Evolutionary conservation across 306 rosid genomes (phyloP), one percentile per base, ranked within the genome.

Genomic region (Prosopis cineraria): DNA sequence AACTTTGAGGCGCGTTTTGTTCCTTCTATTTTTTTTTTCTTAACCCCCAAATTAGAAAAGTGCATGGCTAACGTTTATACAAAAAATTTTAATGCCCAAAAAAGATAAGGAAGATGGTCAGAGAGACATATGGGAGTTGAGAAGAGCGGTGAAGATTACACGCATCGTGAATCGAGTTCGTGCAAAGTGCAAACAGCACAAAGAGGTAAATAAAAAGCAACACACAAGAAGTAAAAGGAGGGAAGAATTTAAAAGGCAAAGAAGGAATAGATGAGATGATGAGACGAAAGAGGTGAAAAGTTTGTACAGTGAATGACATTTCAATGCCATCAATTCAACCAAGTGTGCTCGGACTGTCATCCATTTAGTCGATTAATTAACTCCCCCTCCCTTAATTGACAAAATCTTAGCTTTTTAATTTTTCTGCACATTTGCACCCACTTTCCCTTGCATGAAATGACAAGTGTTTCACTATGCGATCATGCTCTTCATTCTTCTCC

Each of bases 401-500:
- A 56, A 81, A 88, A 70, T 41, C 59, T 77, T 52, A n/a, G 8
- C 27, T 22, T 79, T 85, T 91, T 86, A 8, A 75, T 84, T 89
- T 80, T 74, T 64, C 81, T 79, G 74, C 55, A 24, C 80, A 62
- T 80, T 72, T 86, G 93, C 85, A 79, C 81, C 93, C 88, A 87
- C 96, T 89, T 89, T 87, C 75, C 87, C 85, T 80, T 87, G 83
- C 96, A 87, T 77, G 89, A 89, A 87, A 72, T 82, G 90, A 90
- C 93, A 80, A 76, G 72, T 82, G 83, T 87, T 87, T 87, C 89
- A 75, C 87, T 72, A 80, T 56, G 80, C 77, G 82, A 87, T 84
- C 91, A 91, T 89, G 86, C 85, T 65, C 81, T 78, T 80, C 88
- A 43, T 82, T 68, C 82, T 68, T 82, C 69, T 60, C 31, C 65